Conservation (phyloP, 306 rosid species). For the Gastrolobium villosum region DNA sequence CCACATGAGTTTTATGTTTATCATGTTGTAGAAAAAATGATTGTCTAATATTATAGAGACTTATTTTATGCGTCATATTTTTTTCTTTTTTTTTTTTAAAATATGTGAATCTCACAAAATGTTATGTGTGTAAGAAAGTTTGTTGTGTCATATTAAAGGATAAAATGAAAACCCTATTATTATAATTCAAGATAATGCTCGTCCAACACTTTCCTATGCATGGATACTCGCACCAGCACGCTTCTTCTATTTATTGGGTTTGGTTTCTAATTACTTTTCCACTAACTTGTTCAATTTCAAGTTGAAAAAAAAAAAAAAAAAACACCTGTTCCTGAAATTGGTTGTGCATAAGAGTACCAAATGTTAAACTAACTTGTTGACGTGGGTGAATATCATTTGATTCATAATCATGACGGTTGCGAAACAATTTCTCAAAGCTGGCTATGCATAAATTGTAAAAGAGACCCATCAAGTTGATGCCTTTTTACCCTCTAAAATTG, state of each 20-base stretch:
- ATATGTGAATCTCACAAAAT: too few species aligned
- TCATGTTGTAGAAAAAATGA: too few species aligned
- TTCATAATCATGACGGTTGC: conserved; percentile 16
- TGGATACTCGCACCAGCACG: not conserved
- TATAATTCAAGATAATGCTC: not conserved
- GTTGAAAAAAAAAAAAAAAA: not conserved
- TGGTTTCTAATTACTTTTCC: conserved; percentile 22
- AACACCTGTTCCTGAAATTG: not conserved
- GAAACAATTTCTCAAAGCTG: conserved; percentile 25
- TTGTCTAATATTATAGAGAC: too few species aligned
- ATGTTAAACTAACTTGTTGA: not conserved
- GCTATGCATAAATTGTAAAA: conserved; percentile 12
- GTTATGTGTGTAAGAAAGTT: too few species aligned
- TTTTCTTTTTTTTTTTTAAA: too few species aligned
- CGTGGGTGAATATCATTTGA: not conserved
- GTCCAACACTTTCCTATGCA: conserved; percentile 1
- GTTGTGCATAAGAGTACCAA: not conserved
- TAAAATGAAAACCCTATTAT: too few species aligned
- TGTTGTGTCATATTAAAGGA: too few species aligned
- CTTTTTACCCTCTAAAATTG: not conserved
- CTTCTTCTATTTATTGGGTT: not conserved
- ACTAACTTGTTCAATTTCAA: conserved; percentile 26
- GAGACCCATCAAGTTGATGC: not conserved
- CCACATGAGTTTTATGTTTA: too few species aligned
- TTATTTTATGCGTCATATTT: too few species aligned